Evolutionary conservation across 169 alveolate genomes (phyloP).

Genomic region (Eimeria acervulina): DNA sequence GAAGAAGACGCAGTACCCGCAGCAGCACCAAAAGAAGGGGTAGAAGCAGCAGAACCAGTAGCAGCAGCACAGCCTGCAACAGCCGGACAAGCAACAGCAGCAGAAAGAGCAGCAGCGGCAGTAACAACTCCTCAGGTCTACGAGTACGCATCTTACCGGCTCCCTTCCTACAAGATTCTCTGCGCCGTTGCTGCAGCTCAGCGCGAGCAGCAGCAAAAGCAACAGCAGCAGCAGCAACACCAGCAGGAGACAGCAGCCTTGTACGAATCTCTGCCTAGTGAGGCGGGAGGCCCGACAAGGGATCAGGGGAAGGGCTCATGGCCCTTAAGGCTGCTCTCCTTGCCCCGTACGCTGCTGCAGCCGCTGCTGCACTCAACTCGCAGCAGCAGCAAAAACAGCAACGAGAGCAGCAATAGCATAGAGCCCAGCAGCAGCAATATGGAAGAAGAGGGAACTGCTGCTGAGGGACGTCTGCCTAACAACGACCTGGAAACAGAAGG

Average conservation of each 20-base stretch:
- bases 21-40: not conserved
- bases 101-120: slow-evolving; percentile 1
- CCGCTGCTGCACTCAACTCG: not conserved
- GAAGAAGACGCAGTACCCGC: not conserved
- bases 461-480: not conserved
- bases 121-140: not conserved
- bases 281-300: not conserved
- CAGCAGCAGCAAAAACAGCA: not conserved
- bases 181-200: slow-evolving; percentile 21
- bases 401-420: not conserved
- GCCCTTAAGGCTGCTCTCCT: not conserved
- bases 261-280: not conserved
- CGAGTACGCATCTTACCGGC: not conserved
- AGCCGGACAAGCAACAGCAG: slow-evolving; percentile 2
- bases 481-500: not conserved
- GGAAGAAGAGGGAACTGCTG: not conserved
- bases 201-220: slow-evolving; percentile 21
- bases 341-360: slow-evolving; percentile 6
- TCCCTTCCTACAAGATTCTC: not conserved
- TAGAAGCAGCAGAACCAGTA: not conserved
- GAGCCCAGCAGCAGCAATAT: not conserved
- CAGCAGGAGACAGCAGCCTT: not conserved
- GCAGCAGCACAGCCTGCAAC: not conserved
- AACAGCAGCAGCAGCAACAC: slow-evolving; percentile 9
- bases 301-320: not conserved